Conservation (phyloP, 768 basidiomycete genomes). For the Rhodotorula diobovata region DNA sequence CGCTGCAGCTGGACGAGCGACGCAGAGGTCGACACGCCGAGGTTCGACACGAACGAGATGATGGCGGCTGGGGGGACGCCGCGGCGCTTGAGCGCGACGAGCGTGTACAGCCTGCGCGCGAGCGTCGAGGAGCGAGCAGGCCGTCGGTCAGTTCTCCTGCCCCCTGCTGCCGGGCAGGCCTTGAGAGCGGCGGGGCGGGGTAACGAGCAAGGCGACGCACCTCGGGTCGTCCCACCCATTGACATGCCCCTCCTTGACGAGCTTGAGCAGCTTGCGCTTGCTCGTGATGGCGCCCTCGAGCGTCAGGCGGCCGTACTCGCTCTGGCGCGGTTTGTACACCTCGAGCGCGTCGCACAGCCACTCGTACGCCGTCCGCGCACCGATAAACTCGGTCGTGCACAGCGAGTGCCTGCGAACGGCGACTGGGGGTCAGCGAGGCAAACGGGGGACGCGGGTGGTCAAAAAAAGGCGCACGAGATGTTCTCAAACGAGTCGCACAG, state of each 20-base stretch:
- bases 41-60: conserved; percentile 79
- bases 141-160: too few relatives aligned
- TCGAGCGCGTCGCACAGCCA: conserved; percentile 98
- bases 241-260: conserved; percentile 80
- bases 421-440: not conserved
- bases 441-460: not conserved
- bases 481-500: conserved; percentile 97
- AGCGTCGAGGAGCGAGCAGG: not conserved
- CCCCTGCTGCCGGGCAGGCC: too few relatives aligned
- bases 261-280: conserved; percentile 84
- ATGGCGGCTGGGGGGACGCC: conserved; percentile 97
- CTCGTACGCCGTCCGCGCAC: conserved; percentile 93
- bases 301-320: conserved; percentile 89
- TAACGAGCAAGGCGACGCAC: conserved; percentile 5
- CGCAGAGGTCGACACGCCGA: conserved; percentile 84
- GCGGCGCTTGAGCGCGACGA: conserved; percentile 88
- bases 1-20: conserved; percentile 80
- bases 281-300: conserved; percentile 93
- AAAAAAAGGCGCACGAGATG: conserved; percentile 72
- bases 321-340: conserved; percentile 94
- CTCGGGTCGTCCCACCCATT: conserved; percentile 96
- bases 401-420: conserved; percentile 71
- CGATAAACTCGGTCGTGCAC: conserved; percentile 92
- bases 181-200: too few relatives aligned
- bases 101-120: conserved; percentile 64